phyloP scores from a whole-genome alignment of 116 monocot genomes.

The Dioscorea cayenensis region DNA sequence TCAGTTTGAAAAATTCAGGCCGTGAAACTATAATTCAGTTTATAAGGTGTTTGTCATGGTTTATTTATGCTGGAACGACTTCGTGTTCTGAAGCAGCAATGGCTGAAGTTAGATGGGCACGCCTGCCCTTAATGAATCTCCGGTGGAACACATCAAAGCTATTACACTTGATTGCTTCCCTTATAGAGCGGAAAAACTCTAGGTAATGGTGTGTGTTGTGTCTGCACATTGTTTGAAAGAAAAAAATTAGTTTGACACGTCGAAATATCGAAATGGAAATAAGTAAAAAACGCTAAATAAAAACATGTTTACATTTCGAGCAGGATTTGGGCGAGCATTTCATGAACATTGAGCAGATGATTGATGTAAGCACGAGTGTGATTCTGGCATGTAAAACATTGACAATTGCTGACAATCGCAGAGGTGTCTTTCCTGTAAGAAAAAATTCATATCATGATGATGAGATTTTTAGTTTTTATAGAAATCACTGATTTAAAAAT shows the following conservation, averaged over 20 bases:
- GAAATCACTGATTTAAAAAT: too few species aligned
- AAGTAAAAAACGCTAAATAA: background rate
- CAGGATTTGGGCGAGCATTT: slow-evolving; percentile 90
- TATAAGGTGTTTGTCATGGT: too few species aligned
- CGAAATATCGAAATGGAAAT: background rate
- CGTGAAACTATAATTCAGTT: too few species aligned
- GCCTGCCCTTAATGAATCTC: slow-evolving; percentile 54
- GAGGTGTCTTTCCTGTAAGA: slow-evolving; percentile 57
- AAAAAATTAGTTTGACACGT: background rate
- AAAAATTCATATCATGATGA: background rate
- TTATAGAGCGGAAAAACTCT: slow-evolving; percentile 60
- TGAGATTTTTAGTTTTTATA: background rate
- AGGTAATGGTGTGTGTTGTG: slow-evolving; percentile 96
- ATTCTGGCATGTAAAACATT: slow-evolving; percentile 70
- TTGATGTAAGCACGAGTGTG: slow-evolving; percentile 90
- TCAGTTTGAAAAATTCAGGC: too few species aligned
- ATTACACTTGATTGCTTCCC: slow-evolving; percentile 61
- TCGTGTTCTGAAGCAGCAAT: slow-evolving; percentile 11
- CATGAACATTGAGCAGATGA: slow-evolving; percentile 90
- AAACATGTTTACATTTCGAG: slow-evolving; percentile 64
- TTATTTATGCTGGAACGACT: background rate
- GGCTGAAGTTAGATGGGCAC: slow-evolving; percentile 32
- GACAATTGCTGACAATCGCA: slow-evolving; percentile 52
- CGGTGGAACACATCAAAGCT: slow-evolving; percentile 54
- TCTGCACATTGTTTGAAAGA: slow-evolving; percentile 30